A percentile compares a stretch with the other conserved stretches of the same genome.
Evolutionary conservation across 306 rosid species (phyloP).

Genomic region (Begonia loranthoides): DNA sequence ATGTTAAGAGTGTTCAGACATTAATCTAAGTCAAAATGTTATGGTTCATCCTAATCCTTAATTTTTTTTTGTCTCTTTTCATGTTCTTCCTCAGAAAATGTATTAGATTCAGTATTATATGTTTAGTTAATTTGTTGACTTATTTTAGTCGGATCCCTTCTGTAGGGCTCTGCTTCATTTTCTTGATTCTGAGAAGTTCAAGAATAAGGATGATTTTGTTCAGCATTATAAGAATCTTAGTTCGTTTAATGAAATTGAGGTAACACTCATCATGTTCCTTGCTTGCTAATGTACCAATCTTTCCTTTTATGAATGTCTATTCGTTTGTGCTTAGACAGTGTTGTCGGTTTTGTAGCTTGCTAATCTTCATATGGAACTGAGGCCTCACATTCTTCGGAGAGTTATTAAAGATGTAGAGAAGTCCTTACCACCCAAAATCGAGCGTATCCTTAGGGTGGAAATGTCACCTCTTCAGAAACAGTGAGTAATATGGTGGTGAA

Average conservation of each 20-base stretch:
- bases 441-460: conserved; percentile 95
- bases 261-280: conserved; percentile 9
- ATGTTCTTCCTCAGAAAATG: no score
- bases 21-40: no score
- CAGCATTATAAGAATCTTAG: conserved; percentile 96
- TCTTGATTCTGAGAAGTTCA: conserved; percentile 81
- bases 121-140: no score
- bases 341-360: conserved; percentile 54
- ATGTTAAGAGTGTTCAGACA: no score
- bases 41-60: no score
- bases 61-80: no score
- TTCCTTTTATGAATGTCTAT: conserved; percentile 1
- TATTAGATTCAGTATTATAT: no score
- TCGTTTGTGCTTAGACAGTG: conserved; percentile 8
- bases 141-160: no score
- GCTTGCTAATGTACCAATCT: neutral
- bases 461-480: conserved; percentile 99
- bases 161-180: conserved; percentile 96
- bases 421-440: conserved; percentile 97
- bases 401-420: conserved; percentile 99
- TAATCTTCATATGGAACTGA: conserved; percentile 91
- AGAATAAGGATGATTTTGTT: conserved; percentile 84
- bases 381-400: conserved; percentile 97
- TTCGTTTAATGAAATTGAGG: conserved; percentile 97
- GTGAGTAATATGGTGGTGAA: conserved; percentile 29